Conservation (phyloP, 2,329 filamentous ascomycete genomes). For the Botrytis sinoallii region DNA sequence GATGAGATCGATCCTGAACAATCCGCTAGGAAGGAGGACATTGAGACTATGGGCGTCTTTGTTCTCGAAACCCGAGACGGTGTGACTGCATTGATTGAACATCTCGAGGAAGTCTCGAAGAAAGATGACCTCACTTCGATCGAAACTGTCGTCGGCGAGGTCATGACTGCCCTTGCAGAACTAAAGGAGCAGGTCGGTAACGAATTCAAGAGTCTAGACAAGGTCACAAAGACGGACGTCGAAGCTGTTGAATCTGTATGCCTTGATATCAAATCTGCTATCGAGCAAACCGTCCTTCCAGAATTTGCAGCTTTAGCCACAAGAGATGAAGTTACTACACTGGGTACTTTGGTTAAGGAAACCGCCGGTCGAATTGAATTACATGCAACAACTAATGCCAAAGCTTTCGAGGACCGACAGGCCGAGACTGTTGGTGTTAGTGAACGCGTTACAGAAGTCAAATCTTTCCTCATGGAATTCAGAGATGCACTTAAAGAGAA, state of each 20-base stretch:
- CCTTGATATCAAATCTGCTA: slow-evolving; percentile 76
- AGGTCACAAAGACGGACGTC: slow-evolving; percentile 76
- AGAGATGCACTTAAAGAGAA: slow-evolving; percentile 73
- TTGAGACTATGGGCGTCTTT: slow-evolving; percentile 52
- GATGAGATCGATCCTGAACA: slow-evolving; percentile 79
- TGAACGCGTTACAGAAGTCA: slow-evolving; percentile 76
- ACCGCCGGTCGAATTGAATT: slow-evolving; percentile 65
- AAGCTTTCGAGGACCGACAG: slow-evolving; percentile 79
- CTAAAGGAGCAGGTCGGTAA: slow-evolving; percentile 49
- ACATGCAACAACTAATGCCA: slow-evolving; percentile 70
- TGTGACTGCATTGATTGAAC: slow-evolving; percentile 62
- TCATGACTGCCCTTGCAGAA: slow-evolving; percentile 74
- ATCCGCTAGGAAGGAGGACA: slow-evolving; percentile 62
- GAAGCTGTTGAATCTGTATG: slow-evolving; percentile 78
- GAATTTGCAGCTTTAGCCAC: slow-evolving; percentile 69
- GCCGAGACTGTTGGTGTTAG: slow-evolving; percentile 76
- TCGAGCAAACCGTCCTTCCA: slow-evolving; percentile 70
- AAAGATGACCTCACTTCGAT: slow-evolving; percentile 77
- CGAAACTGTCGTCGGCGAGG: slow-evolving; percentile 74
- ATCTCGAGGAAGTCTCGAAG: slow-evolving; percentile 67
- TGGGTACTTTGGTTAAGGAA: slow-evolving; percentile 70
- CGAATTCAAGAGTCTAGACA: slow-evolving; percentile 49
- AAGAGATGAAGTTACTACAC: slow-evolving; percentile 69
- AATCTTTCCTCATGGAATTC: slow-evolving; percentile 72
- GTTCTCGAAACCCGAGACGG: slow-evolving; percentile 73